Conservation (phyloP, 257 asterid species). For the Handroanthus guayacan region DNA sequence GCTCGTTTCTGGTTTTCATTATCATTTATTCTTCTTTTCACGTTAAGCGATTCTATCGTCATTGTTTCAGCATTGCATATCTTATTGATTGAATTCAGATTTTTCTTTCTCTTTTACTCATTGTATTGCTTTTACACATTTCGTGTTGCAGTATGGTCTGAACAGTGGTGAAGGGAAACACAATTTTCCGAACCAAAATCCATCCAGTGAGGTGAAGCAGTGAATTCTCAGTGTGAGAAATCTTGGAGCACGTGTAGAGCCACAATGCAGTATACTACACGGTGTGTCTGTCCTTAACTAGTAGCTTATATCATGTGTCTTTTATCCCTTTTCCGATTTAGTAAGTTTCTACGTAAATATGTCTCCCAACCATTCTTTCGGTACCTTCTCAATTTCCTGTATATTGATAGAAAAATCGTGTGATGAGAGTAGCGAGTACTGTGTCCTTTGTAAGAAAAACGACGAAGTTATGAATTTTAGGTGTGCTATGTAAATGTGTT, state of each 20-base stretch:
- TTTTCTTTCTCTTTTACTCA: background rate
- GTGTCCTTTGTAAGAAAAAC: background rate
- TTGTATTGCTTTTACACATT: slow-evolving; percentile 4
- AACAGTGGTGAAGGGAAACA: slow-evolving; percentile 46
- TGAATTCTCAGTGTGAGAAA: slow-evolving; percentile 19
- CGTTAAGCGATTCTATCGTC: background rate
- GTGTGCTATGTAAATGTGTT: slow-evolving; percentile 16
- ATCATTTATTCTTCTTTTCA: background rate
- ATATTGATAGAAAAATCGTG: slow-evolving; percentile 29
- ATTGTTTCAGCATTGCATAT: background rate
- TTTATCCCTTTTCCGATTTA: background rate
- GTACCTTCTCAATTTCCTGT: slow-evolving; percentile 1
- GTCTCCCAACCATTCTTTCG: slow-evolving; percentile 23
- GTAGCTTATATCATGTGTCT: background rate
- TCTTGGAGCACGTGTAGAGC: slow-evolving; percentile 36
- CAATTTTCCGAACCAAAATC: slow-evolving; percentile 32
- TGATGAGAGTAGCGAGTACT: slow-evolving; percentile 11
- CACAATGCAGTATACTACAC: background rate
- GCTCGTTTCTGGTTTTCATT: background rate
- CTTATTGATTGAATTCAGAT: background rate
- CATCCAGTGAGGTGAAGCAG: slow-evolving; percentile 41
- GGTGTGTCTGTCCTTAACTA: slow-evolving; percentile 7
- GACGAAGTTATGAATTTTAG: background rate
- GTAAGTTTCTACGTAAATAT: slow-evolving; percentile 31
- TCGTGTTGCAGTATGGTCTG: slow-evolving; percentile 55